Base-by-base conservation (phyloP, 2,329 filamentous ascomycete species). In the Fusarium bactridioides region DNA sequence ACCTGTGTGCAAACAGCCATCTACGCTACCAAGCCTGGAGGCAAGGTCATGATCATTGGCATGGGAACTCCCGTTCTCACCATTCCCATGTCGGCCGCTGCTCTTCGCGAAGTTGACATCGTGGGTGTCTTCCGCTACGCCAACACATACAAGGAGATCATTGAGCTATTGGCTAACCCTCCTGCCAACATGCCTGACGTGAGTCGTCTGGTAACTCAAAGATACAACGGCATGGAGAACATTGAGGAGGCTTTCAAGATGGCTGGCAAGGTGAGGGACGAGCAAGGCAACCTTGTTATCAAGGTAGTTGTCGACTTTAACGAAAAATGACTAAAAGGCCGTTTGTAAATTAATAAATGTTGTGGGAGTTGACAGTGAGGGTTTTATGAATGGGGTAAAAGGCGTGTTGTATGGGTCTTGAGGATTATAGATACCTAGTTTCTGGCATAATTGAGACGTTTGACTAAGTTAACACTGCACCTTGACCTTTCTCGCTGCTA, bases 1-100 rank as follows among this genome's bases (percentile, higher is more conserved):
- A 88, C 89, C 0, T 95, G 92, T 76, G 85, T 94, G 75, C 93
- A 95, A 79, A 89, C 90, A 10, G 88, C 91, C 9, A 94, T 95
- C 61, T 95, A 93, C 76, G 81, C 86, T 4, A 90, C 91, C 19
- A 86, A 86, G 69, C 88, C 92, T 0, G 92, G 92, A 44, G 92
- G 92, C 61, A 91, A 88, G 74, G 85, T 93, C 64, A 84, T 93
- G 80, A 85, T 93, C 25, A 90, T 94, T 51, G 92, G 92, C 64
- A 93, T 94, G 91, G 92, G 92, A 56, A 90, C 86, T 15, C 91
- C 92, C 3, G 85, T 92, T 53, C 90, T 93, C 77, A 92, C 90
- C 0, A 83, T 94, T 16, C 91, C 91, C 45, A 87, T 94, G 60
- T 91, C 89, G 5, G 89, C 89, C 7, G 91, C 92, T 8, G 88